Conservation (phyloP, 805 yeast genomes). For the Torulaspora quercuum region DNA sequence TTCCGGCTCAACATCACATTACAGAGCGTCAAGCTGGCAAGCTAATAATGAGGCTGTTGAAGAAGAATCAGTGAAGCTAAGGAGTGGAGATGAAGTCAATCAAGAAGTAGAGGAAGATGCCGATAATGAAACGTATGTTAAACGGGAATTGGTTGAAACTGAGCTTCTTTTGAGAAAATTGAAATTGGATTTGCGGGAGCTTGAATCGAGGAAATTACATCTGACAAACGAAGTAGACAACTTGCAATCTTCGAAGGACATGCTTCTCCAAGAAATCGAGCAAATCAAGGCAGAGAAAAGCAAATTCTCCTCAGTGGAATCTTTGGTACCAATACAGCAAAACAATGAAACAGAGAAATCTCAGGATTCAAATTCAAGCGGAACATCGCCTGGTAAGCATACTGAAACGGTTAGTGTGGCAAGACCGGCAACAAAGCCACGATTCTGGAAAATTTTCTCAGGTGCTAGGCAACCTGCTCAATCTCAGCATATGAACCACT, state of each 20-base stretch:
- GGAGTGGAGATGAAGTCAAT: neutral
- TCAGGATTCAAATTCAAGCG: conserved; percentile 11
- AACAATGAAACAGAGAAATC: conserved; percentile 6
- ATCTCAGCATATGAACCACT: conserved; percentile 11
- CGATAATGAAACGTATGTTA: conserved; percentile 16
- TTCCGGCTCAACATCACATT: conserved; percentile 15
- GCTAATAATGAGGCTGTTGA: conserved; percentile 12
- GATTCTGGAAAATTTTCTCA: conserved; percentile 36
- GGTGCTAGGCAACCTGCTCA: conserved; percentile 14
- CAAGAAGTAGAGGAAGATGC: conserved; percentile 2
- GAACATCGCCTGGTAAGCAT: conserved; percentile 17
- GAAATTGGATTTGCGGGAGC: conserved; percentile 41
- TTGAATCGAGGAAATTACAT: conserved; percentile 43
- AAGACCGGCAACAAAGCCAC: conserved; percentile 29
- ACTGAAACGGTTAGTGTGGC: conserved; percentile 26
- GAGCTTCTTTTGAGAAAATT: conserved; percentile 41
- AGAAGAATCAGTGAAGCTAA: conserved; percentile 8
- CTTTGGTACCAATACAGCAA: conserved; percentile 14
- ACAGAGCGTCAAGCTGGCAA: conserved; percentile 16
- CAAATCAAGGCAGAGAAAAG: conserved; percentile 27
- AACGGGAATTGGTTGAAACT: conserved; percentile 26
- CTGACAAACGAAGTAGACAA: conserved; percentile 50
- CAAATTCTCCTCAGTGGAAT: conserved; percentile 17
- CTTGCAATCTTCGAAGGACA: conserved; percentile 46
- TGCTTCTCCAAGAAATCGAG: conserved; percentile 46